Base-by-base conservation (phyloP, 139 green algal genomes). In the Asterochloris sp. region DNA sequence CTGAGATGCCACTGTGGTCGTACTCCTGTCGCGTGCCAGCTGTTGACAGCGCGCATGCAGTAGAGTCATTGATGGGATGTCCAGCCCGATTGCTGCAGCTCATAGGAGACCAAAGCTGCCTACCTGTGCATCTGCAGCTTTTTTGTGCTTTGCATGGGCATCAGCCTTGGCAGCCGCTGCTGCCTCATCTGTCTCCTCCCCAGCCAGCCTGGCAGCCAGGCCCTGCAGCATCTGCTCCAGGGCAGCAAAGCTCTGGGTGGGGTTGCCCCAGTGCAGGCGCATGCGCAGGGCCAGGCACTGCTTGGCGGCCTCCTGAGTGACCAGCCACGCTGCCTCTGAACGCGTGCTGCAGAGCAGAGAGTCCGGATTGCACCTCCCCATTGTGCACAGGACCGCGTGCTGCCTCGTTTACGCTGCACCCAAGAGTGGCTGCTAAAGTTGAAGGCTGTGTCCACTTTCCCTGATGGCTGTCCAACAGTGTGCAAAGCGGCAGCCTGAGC, bases 231-330 rank as follows among this genome's bases (percentile, higher is more conserved):
- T 74, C 16, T 79, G 62, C 69, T 97, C 93, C 38, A 98, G 60
- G 12, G 87, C 87, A 23, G 82, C 87, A 61, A 98, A 90, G 19
- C 86, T 96, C 69, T 97, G 89, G 13, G 86, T 87, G 0, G 94
- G 87, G 0, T 89, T 90, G 23, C 94, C 94, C 15, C 92, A 24
- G 64, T 96, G 92, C 0, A 92, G 94, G 24, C 88, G 85, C 83
- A 96, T 84, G n/a, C 90, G 84, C 0, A 69, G 24, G 0, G 76
- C 83, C 6, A 94, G 87, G 60, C 83, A 87, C 0, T 89, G 76
- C 81, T 84, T 85, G 11, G 91, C 91, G 0, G 78, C 88, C 83
- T 94, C 74, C n/a, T 82, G 60, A 29, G 73, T 67, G 13, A n/a
- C 66, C 71, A 67, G 78, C 75, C 75, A 82, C 23, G 27, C 76